These are phyloP conservation scores for Capronia americana DNA, from an alignment of 2,329 filamentous ascomycete genomes.

Conservation along the genomic window DNA sequence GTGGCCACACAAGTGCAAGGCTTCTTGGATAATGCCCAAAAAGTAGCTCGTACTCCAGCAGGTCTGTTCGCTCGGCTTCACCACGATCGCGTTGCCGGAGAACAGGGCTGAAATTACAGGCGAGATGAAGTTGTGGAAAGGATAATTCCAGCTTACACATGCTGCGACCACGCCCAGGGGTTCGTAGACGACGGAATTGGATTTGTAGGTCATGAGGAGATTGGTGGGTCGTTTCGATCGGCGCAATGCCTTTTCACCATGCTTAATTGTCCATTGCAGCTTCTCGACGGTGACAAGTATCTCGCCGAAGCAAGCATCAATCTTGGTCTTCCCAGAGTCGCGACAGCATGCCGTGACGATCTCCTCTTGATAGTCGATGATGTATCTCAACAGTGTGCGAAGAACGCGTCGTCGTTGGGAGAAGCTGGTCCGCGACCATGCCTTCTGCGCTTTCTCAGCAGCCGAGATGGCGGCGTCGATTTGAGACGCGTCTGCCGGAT, in stretches of 20 bases:
- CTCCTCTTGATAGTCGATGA: constrained; percentile 86
- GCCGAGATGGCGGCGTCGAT: constrained; percentile 80
- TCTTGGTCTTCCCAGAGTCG: constrained; percentile 94
- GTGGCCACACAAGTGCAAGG: constrained; percentile 81
- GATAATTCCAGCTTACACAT: constrained; percentile 95
- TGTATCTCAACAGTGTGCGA: constrained; percentile 74
- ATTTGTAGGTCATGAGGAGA: constrained; percentile 93
- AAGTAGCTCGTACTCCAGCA: constrained; percentile 92
- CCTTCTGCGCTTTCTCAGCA: constrained; percentile 74
- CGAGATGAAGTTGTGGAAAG: constrained; percentile 92
- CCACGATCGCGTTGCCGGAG: constrained; percentile 85
- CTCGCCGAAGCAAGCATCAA: constrained; percentile 92
- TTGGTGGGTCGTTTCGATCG: constrained; percentile 81
- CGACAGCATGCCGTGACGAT: constrained; percentile 86
- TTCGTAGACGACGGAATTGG: constrained; percentile 87
- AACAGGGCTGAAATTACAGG: constrained; percentile 91
- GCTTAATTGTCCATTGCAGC: constrained; percentile 88
- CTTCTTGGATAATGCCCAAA: constrained; percentile 75
- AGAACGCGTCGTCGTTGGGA: constrained; percentile 78
- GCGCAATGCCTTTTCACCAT: constrained; percentile 81
- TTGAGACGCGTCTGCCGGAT: constrained; percentile 74
- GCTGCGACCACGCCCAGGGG: constrained; percentile 91
- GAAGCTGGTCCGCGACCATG: constrained; percentile 82
- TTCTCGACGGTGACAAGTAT: constrained; percentile 94
- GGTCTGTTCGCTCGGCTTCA: constrained; percentile 95